Evolutionary conservation across 345 rosid genomes (phyloP).

Genomic region (Rhodomyrtus tomentosa): DNA sequence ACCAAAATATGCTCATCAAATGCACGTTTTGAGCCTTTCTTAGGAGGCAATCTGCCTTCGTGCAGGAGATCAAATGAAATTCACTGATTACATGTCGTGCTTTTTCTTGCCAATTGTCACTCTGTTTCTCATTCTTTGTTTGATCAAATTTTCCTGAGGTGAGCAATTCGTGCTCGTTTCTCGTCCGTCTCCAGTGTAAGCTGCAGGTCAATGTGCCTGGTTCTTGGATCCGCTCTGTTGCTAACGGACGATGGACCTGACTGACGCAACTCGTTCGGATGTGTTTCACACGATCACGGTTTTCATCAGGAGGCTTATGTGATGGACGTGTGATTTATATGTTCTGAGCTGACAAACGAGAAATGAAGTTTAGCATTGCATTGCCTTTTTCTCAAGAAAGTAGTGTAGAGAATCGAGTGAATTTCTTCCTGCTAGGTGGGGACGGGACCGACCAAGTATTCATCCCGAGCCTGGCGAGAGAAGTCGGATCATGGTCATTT

Average conservation of each 20-base stretch:
- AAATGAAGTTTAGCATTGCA: background rate
- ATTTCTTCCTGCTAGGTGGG: too few relatives aligned
- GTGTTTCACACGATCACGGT: background rate
- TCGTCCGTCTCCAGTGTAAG: background rate
- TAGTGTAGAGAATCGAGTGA: background rate
- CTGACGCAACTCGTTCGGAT: background rate
- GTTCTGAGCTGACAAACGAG: background rate
- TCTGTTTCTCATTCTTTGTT: background rate
- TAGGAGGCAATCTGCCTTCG: background rate
- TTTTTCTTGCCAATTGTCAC: background rate
- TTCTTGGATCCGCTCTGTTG: background rate
- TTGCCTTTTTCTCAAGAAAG: background rate
- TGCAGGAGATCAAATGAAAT: fast-evolving
- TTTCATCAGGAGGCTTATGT: background rate
- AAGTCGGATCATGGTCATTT: background rate
- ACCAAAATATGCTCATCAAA: background rate
- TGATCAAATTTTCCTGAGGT: background rate
- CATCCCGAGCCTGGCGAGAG: background rate
- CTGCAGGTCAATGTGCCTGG: too few relatives aligned
- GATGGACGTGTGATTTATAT: background rate
- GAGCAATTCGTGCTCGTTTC: background rate
- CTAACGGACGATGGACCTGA: background rate
- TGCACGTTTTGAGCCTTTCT: background rate
- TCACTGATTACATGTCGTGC: background rate
- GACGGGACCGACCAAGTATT: too few relatives aligned